These are phyloP conservation scores for Coniella lustricola DNA, from an alignment of 2,329 filamentous ascomycete species.

Conservation along the genomic window DNA sequence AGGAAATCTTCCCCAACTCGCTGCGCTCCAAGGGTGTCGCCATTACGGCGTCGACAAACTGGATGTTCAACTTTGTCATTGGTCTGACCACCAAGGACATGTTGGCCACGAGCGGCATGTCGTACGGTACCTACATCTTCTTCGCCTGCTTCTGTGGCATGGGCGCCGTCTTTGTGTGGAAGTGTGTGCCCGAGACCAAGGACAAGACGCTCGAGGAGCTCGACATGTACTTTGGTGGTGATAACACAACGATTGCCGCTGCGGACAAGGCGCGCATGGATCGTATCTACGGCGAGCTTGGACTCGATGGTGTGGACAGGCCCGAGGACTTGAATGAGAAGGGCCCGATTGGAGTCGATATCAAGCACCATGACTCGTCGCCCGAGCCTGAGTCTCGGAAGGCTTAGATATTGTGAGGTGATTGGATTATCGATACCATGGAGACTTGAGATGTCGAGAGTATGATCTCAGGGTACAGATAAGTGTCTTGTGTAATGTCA, in stretches of 20 bases:
- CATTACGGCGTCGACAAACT: slow-evolving; percentile 20
- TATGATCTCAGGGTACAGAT: no score
- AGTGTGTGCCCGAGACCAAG: slow-evolving; percentile 25
- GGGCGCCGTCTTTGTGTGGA: slow-evolving; percentile 25
- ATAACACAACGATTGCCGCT: slow-evolving; percentile 26
- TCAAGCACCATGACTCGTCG: slow-evolving; percentile 6
- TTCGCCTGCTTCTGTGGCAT: slow-evolving; percentile 32
- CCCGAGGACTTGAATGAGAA: slow-evolving; percentile 19
- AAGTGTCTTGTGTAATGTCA: no score
- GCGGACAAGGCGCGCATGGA: slow-evolving; percentile 24
- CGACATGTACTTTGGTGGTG: slow-evolving; percentile 26
- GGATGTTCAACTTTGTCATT: slow-evolving; percentile 22
- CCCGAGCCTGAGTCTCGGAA: neutral
- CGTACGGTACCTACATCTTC: slow-evolving; percentile 30
- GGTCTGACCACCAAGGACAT: slow-evolving; percentile 17
- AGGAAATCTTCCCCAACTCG: slow-evolving; percentile 23
- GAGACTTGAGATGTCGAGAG: no score
- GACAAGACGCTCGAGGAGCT: slow-evolving; percentile 19
- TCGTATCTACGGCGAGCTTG: slow-evolving; percentile 19
- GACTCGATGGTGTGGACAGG: slow-evolving; percentile 22
- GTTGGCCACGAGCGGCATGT: slow-evolving; percentile 13
- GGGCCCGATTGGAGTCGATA: neutral
- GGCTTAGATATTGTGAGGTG: neutral
- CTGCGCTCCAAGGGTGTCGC: slow-evolving; percentile 20
- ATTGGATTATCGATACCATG: neutral